Conservation (phyloP, 495 filamentous ascomycete genomes). For the Talaromyces trachyspermus region DNA sequence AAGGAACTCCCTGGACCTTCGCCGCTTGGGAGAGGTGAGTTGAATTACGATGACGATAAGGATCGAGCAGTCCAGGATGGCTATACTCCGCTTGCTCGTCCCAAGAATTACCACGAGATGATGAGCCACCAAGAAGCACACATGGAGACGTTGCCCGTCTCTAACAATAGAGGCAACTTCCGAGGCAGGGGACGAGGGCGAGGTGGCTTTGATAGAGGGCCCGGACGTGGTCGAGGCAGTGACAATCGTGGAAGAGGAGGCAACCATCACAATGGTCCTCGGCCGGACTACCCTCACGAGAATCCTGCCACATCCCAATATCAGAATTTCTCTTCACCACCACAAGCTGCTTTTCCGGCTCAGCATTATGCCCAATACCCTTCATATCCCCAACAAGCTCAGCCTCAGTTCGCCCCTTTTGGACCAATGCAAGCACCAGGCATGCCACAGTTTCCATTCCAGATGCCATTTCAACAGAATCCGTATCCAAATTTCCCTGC, state of each 20-base stretch:
- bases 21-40: slow-evolving; percentile 35
- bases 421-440: slow-evolving; percentile 20
- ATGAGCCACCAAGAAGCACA: slow-evolving; percentile 39
- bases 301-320: slow-evolving; percentile 15
- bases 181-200: slow-evolving; percentile 33
- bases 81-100: slow-evolving; percentile 63
- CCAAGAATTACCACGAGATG: slow-evolving; percentile 50
- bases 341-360: slow-evolving; percentile 22
- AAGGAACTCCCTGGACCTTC: slow-evolving; percentile 25
- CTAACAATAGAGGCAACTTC: slow-evolving; percentile 16
- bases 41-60: slow-evolving; percentile 54
- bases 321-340: slow-evolving; percentile 18
- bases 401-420: slow-evolving; percentile 14
- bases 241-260: slow-evolving; percentile 35
- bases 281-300: slow-evolving; percentile 27
- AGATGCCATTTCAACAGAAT: slow-evolving; percentile 32
- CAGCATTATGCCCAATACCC: slow-evolving; percentile 26
- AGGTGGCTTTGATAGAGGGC: slow-evolving; percentile 22
- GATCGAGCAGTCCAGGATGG: slow-evolving; percentile 36
- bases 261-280: slow-evolving; percentile 18
- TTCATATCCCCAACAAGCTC: slow-evolving; percentile 15
- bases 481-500: slow-evolving; percentile 30
- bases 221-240: slow-evolving; percentile 40
- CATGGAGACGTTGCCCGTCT: slow-evolving; percentile 27
- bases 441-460: slow-evolving; percentile 31